Percentiles rank a stretch among this genome's conserved stretches.
phyloP scores from a whole-genome alignment of 208 protist genomes.

The Acanthamoeba culbertsoni region DNA sequence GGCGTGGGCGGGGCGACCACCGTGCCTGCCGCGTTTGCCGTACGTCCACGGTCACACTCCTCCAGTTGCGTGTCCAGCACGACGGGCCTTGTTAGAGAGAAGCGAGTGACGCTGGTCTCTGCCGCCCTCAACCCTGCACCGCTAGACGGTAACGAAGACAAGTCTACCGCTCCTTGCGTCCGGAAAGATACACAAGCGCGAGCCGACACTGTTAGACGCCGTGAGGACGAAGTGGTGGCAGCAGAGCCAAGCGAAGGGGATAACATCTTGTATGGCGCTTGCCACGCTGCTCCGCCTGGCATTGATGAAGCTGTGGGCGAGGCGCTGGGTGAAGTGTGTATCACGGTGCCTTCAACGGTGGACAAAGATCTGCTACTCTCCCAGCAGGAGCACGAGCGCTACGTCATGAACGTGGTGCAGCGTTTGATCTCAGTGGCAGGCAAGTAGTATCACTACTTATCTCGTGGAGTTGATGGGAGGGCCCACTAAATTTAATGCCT shows the following conservation, averaged over 20 bases:
- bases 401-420: slow-evolving; percentile 37
- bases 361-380: background rate
- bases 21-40: slow-evolving; percentile 13
- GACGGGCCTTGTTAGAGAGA: background rate
- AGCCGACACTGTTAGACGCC: too few relatives aligned
- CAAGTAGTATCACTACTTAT: background rate
- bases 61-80: background rate
- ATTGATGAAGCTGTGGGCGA: background rate
- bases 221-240: background rate
- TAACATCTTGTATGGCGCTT: background rate
- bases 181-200: background rate
- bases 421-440: background rate
- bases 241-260: background rate
- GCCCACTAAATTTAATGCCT: too few relatives aligned
- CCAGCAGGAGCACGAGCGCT: slow-evolving; percentile 28
- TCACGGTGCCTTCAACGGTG: slow-evolving; percentile 19
- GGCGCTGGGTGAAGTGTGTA: background rate
- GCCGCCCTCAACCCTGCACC: background rate
- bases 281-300: background rate
- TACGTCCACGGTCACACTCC: background rate
- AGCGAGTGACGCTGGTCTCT: background rate
- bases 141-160: background rate
- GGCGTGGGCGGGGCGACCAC: slow-evolving; percentile 12
- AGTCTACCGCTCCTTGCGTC: background rate
- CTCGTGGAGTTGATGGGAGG: too few relatives aligned